phyloP scores from a whole-genome alignment of 208 protist genomes.

The Phytomonas sp. region DNA sequence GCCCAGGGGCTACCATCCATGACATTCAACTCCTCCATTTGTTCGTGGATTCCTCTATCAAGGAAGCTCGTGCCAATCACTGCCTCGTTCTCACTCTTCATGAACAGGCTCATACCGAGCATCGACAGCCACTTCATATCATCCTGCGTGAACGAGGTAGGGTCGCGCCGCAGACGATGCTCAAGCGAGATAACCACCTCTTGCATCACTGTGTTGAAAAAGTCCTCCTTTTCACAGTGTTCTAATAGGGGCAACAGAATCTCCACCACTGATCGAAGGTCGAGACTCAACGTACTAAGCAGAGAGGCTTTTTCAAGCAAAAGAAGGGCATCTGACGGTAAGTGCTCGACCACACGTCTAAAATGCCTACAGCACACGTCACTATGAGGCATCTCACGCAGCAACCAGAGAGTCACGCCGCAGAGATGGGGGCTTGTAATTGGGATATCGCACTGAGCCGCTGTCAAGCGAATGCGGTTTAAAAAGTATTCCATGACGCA shows the following conservation, averaged over 20 bases:
- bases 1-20: slow-evolving; percentile 82
- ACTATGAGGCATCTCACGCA: slow-evolving; percentile 47
- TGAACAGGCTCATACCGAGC: slow-evolving; percentile 63
- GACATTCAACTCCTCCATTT: slow-evolving; percentile 82
- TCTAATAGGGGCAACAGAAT: slow-evolving; percentile 60
- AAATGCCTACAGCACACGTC: slow-evolving; percentile 46
- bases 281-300: slow-evolving; percentile 22
- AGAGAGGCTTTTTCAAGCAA: slow-evolving; percentile 52
- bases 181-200: slow-evolving; percentile 59
- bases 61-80: slow-evolving; percentile 19
- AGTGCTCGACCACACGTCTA: slow-evolving; percentile 40
- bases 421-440: slow-evolving; percentile 29
- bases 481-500: neutral
- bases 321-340: slow-evolving; percentile 34
- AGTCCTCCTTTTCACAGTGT: slow-evolving; percentile 50
- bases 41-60: slow-evolving; percentile 41
- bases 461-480: neutral
- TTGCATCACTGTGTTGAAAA: slow-evolving; percentile 52
- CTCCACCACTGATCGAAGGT: slow-evolving; percentile 37
- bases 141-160: slow-evolving; percentile 34
- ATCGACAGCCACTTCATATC: slow-evolving; percentile 53
- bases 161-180: slow-evolving; percentile 46
- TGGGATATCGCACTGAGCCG: slow-evolving; percentile 26
- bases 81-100: slow-evolving; percentile 18
- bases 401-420: slow-evolving; percentile 62